phyloP scores from a whole-genome alignment of 116 monocot species.

The Phalaenopsis hybrid region DNA sequence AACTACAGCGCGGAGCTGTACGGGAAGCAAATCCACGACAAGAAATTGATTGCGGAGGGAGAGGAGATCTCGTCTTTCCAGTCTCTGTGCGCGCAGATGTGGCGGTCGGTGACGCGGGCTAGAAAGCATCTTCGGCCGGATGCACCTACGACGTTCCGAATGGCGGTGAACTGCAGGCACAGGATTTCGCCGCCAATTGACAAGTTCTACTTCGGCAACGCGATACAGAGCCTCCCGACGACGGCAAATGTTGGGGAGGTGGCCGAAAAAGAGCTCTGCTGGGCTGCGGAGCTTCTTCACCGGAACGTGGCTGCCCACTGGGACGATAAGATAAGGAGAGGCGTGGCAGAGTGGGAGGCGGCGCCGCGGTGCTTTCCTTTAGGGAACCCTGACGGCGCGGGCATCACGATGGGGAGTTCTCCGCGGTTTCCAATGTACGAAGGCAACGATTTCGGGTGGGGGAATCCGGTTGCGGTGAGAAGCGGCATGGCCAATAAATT shows the following conservation, averaged over 20 bases:
- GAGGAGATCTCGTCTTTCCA: slow-evolving; percentile 62
- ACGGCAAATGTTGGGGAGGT: slow-evolving; percentile 42
- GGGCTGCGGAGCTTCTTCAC: slow-evolving; percentile 50
- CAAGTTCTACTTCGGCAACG: slow-evolving; percentile 76
- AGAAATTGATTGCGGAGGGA: neutral
- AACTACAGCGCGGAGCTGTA: slow-evolving; percentile 12
- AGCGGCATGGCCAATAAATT: slow-evolving; percentile 82
- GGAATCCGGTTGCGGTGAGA: slow-evolving; percentile 53
- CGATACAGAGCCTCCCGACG: slow-evolving; percentile 59
- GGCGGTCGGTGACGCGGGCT: slow-evolving; percentile 58
- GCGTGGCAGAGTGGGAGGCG: slow-evolving; percentile 48
- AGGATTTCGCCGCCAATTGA: slow-evolving; percentile 45
- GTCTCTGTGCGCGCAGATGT: slow-evolving; percentile 59
- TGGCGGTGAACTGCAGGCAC: slow-evolving; percentile 70
- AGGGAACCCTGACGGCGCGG: slow-evolving; percentile 66
- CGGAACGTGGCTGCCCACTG: slow-evolving; percentile 30
- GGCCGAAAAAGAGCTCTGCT: slow-evolving; percentile 23
- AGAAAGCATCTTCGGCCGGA: slow-evolving; percentile 25
- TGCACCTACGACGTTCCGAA: slow-evolving; percentile 43
- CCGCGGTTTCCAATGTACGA: slow-evolving; percentile 79
- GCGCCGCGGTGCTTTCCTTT: slow-evolving; percentile 59
- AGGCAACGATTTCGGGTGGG: slow-evolving; percentile 86
- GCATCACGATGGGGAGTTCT: slow-evolving; percentile 79
- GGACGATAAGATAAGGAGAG: slow-evolving; percentile 22
- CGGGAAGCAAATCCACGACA: slow-evolving; percentile 38